These are phyloP conservation scores for Vicia sativa DNA, from an alignment of 306 rosid genomes.

Conservation along the genomic window DNA sequence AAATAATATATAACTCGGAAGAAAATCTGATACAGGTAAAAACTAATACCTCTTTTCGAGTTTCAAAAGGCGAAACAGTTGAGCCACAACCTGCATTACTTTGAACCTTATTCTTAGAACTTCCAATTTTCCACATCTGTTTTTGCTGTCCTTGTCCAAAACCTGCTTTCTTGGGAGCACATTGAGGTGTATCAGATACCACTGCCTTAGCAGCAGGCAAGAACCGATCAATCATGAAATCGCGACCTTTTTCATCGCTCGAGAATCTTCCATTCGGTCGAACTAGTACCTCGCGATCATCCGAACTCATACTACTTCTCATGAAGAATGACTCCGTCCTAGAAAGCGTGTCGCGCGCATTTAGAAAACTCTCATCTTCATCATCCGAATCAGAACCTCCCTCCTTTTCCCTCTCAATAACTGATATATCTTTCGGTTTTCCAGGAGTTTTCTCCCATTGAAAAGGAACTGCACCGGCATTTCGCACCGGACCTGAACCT, in stretches of 20 bases:
- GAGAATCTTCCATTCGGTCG: slow-evolving; percentile 52
- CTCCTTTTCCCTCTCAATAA: slow-evolving; percentile 13
- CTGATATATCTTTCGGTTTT: slow-evolving; percentile 59
- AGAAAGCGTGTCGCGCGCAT: slow-evolving; percentile 75
- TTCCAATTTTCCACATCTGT: slow-evolving; percentile 45
- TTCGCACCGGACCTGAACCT: slow-evolving; percentile 79
- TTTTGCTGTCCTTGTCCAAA: slow-evolving; percentile 55
- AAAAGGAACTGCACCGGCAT: slow-evolving; percentile 83
- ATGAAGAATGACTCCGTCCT: slow-evolving; percentile 72
- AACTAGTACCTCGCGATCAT: slow-evolving; percentile 49
- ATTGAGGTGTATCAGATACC: slow-evolving; percentile 64
- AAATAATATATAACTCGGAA: slow-evolving; percentile 9
- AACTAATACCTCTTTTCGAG: slow-evolving; percentile 51
- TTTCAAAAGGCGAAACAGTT: slow-evolving; percentile 47
- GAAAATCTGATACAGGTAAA: slow-evolving; percentile 14
- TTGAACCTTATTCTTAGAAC: slow-evolving; percentile 35
- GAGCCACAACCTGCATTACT: slow-evolving; percentile 47
- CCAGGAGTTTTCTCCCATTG: slow-evolving; percentile 89
- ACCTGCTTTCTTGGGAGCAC: slow-evolving; percentile 52
- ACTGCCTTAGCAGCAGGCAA: slow-evolving; percentile 89
- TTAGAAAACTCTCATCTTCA: slow-evolving; percentile 64
- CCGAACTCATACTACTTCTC: slow-evolving; percentile 69
- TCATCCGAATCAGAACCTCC: slow-evolving; percentile 51
- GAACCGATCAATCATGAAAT: slow-evolving; percentile 89
- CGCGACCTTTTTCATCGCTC: slow-evolving; percentile 54